Conservation (phyloP, 2,329 filamentous ascomycete species). For the Trichoderma harzianum region DNA sequence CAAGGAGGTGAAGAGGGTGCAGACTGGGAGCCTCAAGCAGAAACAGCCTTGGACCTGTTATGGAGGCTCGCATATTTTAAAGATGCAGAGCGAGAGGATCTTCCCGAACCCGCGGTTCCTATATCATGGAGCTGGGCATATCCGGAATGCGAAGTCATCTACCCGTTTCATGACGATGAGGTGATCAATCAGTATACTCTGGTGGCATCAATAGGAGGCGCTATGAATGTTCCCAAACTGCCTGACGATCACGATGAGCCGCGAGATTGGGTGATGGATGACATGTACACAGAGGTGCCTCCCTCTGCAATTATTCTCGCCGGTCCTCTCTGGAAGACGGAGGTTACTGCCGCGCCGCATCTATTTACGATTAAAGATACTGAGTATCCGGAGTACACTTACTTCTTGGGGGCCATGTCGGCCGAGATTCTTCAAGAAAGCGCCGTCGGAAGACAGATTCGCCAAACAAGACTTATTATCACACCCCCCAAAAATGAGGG, state of each 20-base stretch:
- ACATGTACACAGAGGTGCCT: slow-evolving; percentile 14
- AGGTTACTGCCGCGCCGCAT: background rate
- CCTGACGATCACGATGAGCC: slow-evolving; percentile 6
- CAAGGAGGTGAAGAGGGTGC: background rate
- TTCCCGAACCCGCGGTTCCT: background rate
- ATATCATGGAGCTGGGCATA: slow-evolving; percentile 15
- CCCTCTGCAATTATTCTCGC: background rate
- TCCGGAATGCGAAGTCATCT: slow-evolving; percentile 7
- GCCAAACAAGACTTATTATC: background rate
- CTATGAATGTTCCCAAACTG: slow-evolving; percentile 1
- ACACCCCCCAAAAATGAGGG: background rate
- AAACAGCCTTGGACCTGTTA: slow-evolving; percentile 1
- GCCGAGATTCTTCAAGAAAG: background rate
- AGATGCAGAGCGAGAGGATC: background rate
- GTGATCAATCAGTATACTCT: background rate
- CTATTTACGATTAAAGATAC: slow-evolving; percentile 5
- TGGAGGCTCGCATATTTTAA: slow-evolving; percentile 2
- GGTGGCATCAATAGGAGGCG: background rate
- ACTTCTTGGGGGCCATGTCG: slow-evolving; percentile 11
- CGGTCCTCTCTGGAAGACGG: slow-evolving; percentile 9
- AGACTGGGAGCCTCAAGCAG: background rate
- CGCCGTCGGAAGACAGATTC: background rate
- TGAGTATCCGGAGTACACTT: slow-evolving; percentile 5
- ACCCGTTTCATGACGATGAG: slow-evolving; percentile 7
- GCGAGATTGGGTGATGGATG: slow-evolving; percentile 1